Percentiles rank a stretch among this genome's conserved stretches.
Evolutionary conservation across 495 filamentous ascomycete species (phyloP).

Genomic region (Podospora didyma): DNA sequence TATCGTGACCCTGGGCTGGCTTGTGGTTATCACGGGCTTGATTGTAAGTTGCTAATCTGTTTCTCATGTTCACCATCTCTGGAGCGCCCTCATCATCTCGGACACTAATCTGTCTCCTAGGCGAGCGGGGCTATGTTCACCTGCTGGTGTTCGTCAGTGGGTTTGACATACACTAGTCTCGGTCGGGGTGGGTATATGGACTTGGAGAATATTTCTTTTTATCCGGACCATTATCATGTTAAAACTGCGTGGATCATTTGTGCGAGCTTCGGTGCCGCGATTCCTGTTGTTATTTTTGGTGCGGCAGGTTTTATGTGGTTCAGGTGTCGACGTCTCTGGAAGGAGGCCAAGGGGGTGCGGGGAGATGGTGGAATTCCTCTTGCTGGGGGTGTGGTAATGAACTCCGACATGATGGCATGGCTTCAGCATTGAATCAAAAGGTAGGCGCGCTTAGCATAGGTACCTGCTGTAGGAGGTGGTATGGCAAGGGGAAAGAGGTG

Average conservation of each 20-base stretch:
- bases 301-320: background rate
- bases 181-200: slow-evolving; percentile 24
- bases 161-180: background rate
- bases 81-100: background rate
- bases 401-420: too few relatives aligned
- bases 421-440: too few relatives aligned
- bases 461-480: too few relatives aligned
- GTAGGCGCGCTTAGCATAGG: too few relatives aligned
- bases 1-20: background rate
- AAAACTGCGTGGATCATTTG: background rate
- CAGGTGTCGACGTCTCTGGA: background rate
- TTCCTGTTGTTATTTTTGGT: background rate
- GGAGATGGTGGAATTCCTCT: background rate
- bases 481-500: too few relatives aligned
- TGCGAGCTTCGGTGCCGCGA: background rate
- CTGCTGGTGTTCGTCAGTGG: slow-evolving; percentile 5
- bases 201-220: slow-evolving; percentile 13
- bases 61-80: background rate
- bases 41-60: background rate
- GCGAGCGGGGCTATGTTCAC: slow-evolving; percentile 30
- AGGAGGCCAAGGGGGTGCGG: background rate
- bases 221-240: slow-evolving; percentile 4
- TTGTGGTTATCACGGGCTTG: background rate
- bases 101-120: slow-evolving; percentile 7
- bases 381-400: too few relatives aligned